Evolutionary conservation across 352 stramenopile species (phyloP), one percentile per base, ranked within the genome.

Genomic region (Pythium pyrilobum): DNA sequence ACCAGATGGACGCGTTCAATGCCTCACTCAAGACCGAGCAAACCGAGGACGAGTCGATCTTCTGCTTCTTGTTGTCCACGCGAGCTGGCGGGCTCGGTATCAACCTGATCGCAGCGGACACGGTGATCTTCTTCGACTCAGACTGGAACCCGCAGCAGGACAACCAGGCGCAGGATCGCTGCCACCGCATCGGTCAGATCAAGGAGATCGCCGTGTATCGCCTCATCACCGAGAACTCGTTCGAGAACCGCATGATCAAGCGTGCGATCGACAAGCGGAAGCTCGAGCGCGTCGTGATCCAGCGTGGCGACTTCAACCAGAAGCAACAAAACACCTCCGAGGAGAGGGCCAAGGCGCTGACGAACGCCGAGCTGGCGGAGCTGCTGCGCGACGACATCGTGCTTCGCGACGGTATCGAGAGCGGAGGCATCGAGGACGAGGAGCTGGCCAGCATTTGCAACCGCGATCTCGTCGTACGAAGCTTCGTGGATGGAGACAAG

Each of bases 121-220:
- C 96, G 5, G 95, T 99, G 13, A 91, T 99, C 56, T 89, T 99
- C 20, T 99, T 97, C 57, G 97, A 99, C 75, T 97, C 95, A 29
- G 96, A 99, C 69, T 99, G 97, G 96, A 99, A 99, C 69, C 97
- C 97, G 18, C 89, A 97, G 59, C 97, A 96, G 39, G 96, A 99
- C 66, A 92, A 91, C 52, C 88, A 97, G 54, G 88, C 88, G 12
- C 82, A 96, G 69, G 89, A 97, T 56, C 83, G 89, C 41, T 92
- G 81, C 52, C 89, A 97, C 58, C 77, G 89, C 58, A 95, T 97
- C 44, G 89, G 89, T 12, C 89, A 97, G 67, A 96, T 69, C 34
- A 92, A 92, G 50, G 74, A 92, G 55, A 86, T 96, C 50, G 77
- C 82, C 25, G 90, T 98, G 18, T 97, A 98, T 63, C 85, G 93